phyloP scores from a whole-genome alignment of 345 rosid species.

The Erodium maritimum region DNA sequence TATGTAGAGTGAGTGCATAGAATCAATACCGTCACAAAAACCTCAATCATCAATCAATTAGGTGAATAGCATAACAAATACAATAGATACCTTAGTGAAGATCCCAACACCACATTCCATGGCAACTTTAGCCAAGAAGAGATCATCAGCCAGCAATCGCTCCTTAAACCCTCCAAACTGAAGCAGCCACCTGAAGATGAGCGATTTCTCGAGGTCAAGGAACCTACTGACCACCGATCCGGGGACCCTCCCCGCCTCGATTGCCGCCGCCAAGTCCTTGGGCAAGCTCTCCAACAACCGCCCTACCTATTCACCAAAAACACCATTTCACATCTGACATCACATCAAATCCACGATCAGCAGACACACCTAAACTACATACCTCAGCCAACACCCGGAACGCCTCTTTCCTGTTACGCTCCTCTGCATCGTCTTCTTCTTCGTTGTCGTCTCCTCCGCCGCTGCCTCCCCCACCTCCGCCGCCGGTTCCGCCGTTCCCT shows the following conservation, averaged over 20 bases:
- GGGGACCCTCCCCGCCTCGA: constrained; percentile 42
- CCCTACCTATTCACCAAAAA: constrained; percentile 21
- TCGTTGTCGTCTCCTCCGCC: constrained; percentile 4
- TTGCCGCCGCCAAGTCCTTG: constrained; percentile 46
- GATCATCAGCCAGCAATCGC: constrained; percentile 57
- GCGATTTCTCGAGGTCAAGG: constrained; percentile 46
- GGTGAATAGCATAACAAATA: too few species aligned
- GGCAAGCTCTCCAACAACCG: constrained; percentile 46
- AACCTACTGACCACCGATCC: constrained; percentile 33
- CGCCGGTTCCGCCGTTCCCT: constrained; percentile 11
- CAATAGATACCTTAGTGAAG: constrained; percentile 45
- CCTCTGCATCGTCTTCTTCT: constrained; percentile 19
- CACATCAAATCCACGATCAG: background rate
- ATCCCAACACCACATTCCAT: constrained; percentile 70
- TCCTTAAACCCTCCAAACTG: constrained; percentile 60
- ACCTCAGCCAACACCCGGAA: constrained; percentile 39
- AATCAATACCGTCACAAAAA: too few species aligned
- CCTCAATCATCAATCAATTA: too few species aligned
- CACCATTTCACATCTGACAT: constrained; percentile 2
- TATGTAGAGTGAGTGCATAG: too few species aligned
- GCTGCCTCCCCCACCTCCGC: constrained; percentile 5
- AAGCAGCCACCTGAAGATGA: constrained; percentile 42
- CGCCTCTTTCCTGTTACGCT: constrained; percentile 34
- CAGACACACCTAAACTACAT: background rate
- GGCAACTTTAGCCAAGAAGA: constrained; percentile 57